Evolutionary conservation across 805 yeast genomes (phyloP).

Genomic region (Sugiyamaella mastotermitis): DNA sequence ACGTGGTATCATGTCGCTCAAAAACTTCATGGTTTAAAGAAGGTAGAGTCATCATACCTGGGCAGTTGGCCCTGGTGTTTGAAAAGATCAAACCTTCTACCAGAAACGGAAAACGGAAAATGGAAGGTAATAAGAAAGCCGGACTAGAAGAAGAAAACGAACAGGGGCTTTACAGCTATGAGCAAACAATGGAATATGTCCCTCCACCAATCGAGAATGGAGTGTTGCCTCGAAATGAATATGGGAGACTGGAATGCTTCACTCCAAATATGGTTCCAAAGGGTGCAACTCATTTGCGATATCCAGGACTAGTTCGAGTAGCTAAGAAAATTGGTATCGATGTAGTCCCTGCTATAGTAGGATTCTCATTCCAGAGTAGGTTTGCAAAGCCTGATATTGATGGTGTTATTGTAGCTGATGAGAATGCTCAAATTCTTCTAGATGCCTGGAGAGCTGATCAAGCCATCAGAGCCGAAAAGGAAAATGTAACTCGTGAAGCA

Average conservation of each 20-base stretch:
- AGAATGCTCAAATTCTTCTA: slow-evolving; percentile 29
- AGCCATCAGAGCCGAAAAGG: background rate
- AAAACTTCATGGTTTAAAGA: slow-evolving; percentile 71
- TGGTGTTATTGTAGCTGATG: slow-evolving; percentile 59
- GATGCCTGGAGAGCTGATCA: slow-evolving; percentile 6
- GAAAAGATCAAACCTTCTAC: slow-evolving; percentile 23
- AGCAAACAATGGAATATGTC: slow-evolving; percentile 57
- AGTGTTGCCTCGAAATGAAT: slow-evolving; percentile 55
- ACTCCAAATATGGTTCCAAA: slow-evolving; percentile 67
- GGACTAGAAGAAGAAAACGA: slow-evolving; percentile 16
- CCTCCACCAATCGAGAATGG: slow-evolving; percentile 60
- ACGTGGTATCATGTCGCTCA: slow-evolving; percentile 50
- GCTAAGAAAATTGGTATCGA: slow-evolving; percentile 57
- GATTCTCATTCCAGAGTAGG: slow-evolving; percentile 56
- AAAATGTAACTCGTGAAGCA: background rate
- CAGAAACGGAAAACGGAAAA: slow-evolving; percentile 6
- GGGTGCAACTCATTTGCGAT: slow-evolving; percentile 52
- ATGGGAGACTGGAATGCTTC: slow-evolving; percentile 71
- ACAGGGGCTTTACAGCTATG: slow-evolving; percentile 60
- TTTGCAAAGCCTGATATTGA: slow-evolving; percentile 53
- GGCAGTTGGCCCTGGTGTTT: slow-evolving; percentile 50
- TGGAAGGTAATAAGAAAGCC: slow-evolving; percentile 7
- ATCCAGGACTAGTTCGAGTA: slow-evolving; percentile 52
- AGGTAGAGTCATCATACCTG: slow-evolving; percentile 62
- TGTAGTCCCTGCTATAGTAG: slow-evolving; percentile 68